These are phyloP conservation scores for Daldinia vernicosa DNA, from an alignment of 495 filamentous ascomycete genomes.

Conservation along the genomic window DNA sequence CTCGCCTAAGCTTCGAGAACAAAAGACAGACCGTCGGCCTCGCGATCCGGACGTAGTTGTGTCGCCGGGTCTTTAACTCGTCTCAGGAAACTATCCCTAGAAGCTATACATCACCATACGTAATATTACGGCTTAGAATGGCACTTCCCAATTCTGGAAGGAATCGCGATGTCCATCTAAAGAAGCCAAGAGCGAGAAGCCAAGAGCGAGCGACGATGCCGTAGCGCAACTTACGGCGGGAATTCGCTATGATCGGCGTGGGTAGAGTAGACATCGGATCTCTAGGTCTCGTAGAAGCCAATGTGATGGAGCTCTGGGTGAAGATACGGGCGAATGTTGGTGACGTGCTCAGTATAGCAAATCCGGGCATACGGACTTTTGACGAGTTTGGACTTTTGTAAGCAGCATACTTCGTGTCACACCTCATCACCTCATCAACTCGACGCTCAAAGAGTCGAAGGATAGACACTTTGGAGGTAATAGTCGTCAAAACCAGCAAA, in stretches of 20 bases:
- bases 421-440: constrained; percentile 1
- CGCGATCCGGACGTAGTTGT: constrained; percentile 38
- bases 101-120: constrained; percentile 37
- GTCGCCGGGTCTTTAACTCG: constrained; percentile 34
- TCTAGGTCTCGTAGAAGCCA: constrained; percentile 9
- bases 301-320: neutral
- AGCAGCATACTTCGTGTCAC: neutral
- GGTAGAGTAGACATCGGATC: constrained; percentile 18
- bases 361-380: neutral
- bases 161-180: constrained; percentile 28
- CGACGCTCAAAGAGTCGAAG: neutral
- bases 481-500: neutral
- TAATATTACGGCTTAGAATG: constrained; percentile 35
- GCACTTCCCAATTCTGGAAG: constrained; percentile 43
- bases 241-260: constrained; percentile 28
- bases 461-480: neutral
- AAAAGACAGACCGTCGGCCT: neutral
- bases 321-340: constrained; percentile 9
- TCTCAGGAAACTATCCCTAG: constrained; percentile 26
- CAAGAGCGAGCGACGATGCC: constrained; percentile 36
- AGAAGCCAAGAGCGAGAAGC: constrained; percentile 30
- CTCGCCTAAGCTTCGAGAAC: constrained; percentile 39
- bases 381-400: neutral
- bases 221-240: constrained; percentile 22
- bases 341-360: constrained; percentile 12